Conservation (phyloP, 2,329 filamentous ascomycete genomes). For the Diaporthe vaccinii region DNA sequence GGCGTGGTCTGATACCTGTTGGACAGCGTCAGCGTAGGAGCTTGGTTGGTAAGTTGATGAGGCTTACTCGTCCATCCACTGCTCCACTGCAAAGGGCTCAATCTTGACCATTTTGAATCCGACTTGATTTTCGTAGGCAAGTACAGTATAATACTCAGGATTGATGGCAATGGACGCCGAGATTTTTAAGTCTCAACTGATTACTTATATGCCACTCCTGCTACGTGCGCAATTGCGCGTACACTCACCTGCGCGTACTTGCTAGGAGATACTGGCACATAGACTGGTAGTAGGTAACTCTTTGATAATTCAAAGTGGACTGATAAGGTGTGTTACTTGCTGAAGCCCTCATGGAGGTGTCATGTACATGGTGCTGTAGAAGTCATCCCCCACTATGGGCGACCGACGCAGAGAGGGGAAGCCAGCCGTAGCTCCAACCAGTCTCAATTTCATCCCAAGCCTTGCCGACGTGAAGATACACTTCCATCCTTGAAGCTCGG, state of each 20-base stretch:
- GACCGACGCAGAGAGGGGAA: neutral
- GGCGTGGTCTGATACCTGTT: slow-evolving; percentile 66
- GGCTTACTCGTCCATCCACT: slow-evolving; percentile 70
- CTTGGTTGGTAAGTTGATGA: too few relatives aligned
- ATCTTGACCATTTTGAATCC: slow-evolving; percentile 58
- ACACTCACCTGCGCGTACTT: neutral
- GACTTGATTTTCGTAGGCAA: neutral
- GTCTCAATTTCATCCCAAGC: slow-evolving; percentile 28
- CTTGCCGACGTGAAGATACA: slow-evolving; percentile 1
- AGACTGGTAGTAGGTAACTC: neutral
- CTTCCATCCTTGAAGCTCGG: neutral
- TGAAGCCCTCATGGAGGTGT: neutral
- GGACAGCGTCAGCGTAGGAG: neutral
- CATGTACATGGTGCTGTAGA: neutral
- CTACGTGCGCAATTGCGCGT: slow-evolving; percentile 7
- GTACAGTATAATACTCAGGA: neutral
- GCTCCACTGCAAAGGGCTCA: slow-evolving; percentile 77
- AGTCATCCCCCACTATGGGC: too few relatives aligned
- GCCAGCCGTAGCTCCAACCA: neutral
- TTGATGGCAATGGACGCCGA: neutral
- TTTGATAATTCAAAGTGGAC: neutral
- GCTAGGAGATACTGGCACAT: neutral
- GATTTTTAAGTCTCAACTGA: neutral
- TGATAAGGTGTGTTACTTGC: neutral
- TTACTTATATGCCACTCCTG: neutral